Evolutionary conservation across 129 eudicot species (phyloP), one percentile per base, ranked within the genome.

Genomic region (Saussurea involucrata): DNA sequence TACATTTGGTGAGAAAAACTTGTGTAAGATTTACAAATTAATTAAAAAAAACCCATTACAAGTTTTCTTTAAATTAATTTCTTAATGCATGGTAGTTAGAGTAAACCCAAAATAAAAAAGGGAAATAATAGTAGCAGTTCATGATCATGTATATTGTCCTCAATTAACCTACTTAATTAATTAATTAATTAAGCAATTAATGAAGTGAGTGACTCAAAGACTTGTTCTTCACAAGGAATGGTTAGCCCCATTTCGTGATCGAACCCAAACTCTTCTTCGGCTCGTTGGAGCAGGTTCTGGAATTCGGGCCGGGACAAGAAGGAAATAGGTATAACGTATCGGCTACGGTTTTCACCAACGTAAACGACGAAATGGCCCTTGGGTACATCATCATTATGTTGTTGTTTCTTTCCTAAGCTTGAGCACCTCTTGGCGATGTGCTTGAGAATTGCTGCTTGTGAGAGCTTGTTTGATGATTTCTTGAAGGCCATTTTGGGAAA

Each of bases 171-270:
- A 27, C 29, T 27, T 27, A 27, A 27, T 27, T 37, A 37, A 32
- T 3, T 32, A 44, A 15, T 13, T 49, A 13, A 46, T 46, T 15
- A 49, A 49, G 60, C 1, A 17, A 15, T 49, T 17, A 71, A 32
- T 5, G 92, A 87, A 29, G 90, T 87, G 60, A 92, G 89, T 27
- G 86, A 82, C 75, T 87, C 83, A 40, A 92, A 89, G 60, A 78
- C 88, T 33, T 75, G 78, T 80, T 92, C 89, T 36, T 92, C 92
- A 72, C 97, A 92, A 32, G 97, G 97, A 73, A 92, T 80, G 22
- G 91, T 92, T 34, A 92, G 91, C 8, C 97, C 97, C 92, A 84
- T 92, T 22, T 92, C 97, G 24, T 92, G 96, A 80, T 85, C 92
- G 34, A 92, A 92, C 60, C 97, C 97, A 24, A 92, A 92, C 71